Percentiles rank a stretch among this genome's conserved stretches.
These are phyloP conservation scores for Inga leiocalycina DNA, from an alignment of 306 rosid genomes.

Conservation along the genomic window DNA sequence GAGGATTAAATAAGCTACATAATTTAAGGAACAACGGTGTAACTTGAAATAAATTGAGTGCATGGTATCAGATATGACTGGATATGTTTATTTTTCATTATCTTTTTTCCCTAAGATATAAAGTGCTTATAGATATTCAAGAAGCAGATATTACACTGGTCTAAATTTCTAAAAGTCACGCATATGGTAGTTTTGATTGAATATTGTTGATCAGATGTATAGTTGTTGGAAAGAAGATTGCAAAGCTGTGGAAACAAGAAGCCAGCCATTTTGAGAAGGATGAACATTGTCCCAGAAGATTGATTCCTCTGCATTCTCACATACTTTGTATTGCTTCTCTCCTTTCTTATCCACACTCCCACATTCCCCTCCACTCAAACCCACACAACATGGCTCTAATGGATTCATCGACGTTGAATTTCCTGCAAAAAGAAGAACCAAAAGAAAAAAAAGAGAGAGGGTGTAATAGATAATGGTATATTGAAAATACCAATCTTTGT, in stretches of 20 bases:
- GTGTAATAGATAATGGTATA: too few relatives aligned
- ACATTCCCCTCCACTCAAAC: not conserved
- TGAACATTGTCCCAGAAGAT: slow-evolving; percentile 51
- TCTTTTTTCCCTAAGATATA: not conserved
- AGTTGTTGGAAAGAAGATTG: not conserved
- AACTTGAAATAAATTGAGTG: not conserved
- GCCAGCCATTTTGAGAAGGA: slow-evolving; percentile 34
- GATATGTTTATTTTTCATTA: not conserved
- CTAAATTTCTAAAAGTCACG: not conserved
- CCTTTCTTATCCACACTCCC: slow-evolving; percentile 38
- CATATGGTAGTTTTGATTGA: not conserved
- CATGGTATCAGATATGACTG: not conserved
- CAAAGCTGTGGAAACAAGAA: not conserved
- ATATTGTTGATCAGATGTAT: not conserved
- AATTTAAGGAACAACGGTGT: not conserved
- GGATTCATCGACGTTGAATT: slow-evolving; percentile 42
- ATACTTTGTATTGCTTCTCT: slow-evolving; percentile 25
- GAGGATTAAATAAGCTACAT: not conserved
- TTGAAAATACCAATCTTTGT: too few relatives aligned
- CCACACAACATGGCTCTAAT: slow-evolving; percentile 37
- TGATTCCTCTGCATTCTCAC: slow-evolving; percentile 34
- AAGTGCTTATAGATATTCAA: not conserved
- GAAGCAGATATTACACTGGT: not conserved
- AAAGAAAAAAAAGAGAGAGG: too few relatives aligned
- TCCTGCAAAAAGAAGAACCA: not conserved